phyloP scores from a whole-genome alignment of 192 early-diverging fungal species.

The Coemansia sp. region DNA sequence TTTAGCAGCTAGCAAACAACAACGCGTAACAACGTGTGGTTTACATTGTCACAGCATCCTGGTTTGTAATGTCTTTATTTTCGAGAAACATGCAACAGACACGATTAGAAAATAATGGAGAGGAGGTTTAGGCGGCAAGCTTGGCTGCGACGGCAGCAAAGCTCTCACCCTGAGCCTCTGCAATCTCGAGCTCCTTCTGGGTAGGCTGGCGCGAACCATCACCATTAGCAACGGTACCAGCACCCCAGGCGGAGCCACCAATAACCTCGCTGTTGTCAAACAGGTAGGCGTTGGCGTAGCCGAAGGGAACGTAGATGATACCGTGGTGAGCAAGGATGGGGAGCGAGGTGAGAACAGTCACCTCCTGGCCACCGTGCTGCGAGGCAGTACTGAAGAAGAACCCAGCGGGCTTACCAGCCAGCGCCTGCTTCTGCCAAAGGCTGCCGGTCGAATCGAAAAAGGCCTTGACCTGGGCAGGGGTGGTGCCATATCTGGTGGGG shows the following conservation, averaged over 20 bases:
- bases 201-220: constrained; percentile 67
- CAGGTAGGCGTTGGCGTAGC: constrained; percentile 56
- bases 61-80: too few species aligned
- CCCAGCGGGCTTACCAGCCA: constrained; percentile 71
- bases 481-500: constrained; percentile 68
- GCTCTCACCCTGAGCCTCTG: constrained; percentile 58
- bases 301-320: constrained; percentile 75
- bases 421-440: constrained; percentile 57
- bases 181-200: constrained; percentile 66
- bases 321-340: constrained; percentile 77
- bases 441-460: constrained; percentile 66
- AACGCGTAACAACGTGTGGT: too few species aligned
- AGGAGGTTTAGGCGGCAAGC: constrained; percentile 31
- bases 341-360: constrained; percentile 65
- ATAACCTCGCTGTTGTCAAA: constrained; percentile 63
- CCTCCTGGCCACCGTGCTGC: constrained; percentile 82
- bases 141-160: constrained; percentile 59
- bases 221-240: constrained; percentile 63
- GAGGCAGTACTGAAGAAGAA: constrained; percentile 72
- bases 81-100: too few species aligned
- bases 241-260: constrained; percentile 70
- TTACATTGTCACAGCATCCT: too few species aligned
- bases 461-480: constrained; percentile 78
- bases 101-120: too few species aligned
- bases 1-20: too few species aligned